phyloP scores from a whole-genome alignment of 306 rosid species.

The Cicer pinnatifidum region DNA sequence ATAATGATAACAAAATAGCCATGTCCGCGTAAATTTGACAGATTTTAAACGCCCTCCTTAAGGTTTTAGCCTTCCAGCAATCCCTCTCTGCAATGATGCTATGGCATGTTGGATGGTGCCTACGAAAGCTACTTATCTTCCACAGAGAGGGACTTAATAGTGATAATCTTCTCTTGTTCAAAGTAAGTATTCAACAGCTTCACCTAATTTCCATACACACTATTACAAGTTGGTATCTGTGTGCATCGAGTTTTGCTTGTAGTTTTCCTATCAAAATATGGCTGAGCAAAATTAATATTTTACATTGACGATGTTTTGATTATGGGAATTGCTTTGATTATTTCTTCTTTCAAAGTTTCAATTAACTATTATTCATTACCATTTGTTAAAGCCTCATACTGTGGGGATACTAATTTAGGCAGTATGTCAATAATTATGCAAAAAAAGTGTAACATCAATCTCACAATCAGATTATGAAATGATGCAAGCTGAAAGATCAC shows the following conservation, averaged over 20 bases:
- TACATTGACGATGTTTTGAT: constrained; percentile 11
- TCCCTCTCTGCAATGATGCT: constrained; percentile 57
- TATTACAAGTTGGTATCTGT: neutral
- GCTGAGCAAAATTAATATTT: constrained; percentile 13
- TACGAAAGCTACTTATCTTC: constrained; percentile 63
- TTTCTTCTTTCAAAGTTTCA: constrained; percentile 15
- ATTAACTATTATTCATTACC: neutral
- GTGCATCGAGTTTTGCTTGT: neutral
- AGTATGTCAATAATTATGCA: neutral
- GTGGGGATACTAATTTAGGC: constrained; percentile 7
- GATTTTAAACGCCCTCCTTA: constrained; percentile 75
- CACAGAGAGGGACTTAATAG: constrained; percentile 50
- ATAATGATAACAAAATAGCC: constrained; percentile 38
- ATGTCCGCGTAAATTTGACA: constrained; percentile 48
- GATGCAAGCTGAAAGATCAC: constrained; percentile 12
- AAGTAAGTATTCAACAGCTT: constrained; percentile 54
- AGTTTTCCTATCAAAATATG: neutral
- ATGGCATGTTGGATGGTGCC: constrained; percentile 88
- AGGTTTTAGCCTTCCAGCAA: constrained; percentile 67
- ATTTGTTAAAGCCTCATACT: neutral
- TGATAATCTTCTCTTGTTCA: constrained; percentile 59
- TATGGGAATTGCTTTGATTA: neutral
- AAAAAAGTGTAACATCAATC: constrained; percentile 1
- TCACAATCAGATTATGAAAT: constrained; percentile 16
- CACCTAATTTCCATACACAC: constrained; percentile 40